These are phyloP conservation scores for Aspergillus novofumigatus DNA, from an alignment of 2,329 filamentous ascomycete genomes.

Conservation along the genomic window DNA sequence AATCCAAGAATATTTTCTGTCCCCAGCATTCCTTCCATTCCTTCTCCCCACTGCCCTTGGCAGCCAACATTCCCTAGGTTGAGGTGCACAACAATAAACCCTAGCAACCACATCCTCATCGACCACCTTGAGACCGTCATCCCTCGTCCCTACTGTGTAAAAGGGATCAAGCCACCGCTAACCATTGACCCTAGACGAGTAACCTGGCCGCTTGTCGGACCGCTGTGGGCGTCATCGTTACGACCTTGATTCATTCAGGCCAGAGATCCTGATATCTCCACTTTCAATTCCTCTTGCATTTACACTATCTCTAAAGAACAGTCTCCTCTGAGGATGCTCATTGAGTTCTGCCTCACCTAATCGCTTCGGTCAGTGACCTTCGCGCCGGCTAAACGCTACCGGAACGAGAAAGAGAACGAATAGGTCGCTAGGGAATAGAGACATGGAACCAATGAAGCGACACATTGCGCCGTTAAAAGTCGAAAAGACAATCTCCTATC, in stretches of 20 bases:
- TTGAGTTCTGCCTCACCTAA: slow-evolving; percentile 24
- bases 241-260: background rate
- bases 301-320: background rate
- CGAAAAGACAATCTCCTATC: slow-evolving; percentile 29
- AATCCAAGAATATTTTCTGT: slow-evolving; percentile 14
- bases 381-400: slow-evolving; percentile 10
- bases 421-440: slow-evolving; percentile 10
- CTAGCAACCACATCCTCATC: slow-evolving; percentile 16
- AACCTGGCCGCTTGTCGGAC: background rate
- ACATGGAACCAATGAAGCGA: slow-evolving; percentile 33
- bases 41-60: slow-evolving; percentile 13
- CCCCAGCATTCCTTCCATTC: slow-evolving; percentile 29
- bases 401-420: background rate
- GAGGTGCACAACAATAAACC: slow-evolving; percentile 12
- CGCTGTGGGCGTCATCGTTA: background rate
- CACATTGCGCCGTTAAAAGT: slow-evolving; percentile 38
- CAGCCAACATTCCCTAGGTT: slow-evolving; percentile 25
- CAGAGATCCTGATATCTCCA: background rate
- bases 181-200: background rate
- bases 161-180: slow-evolving; percentile 8
- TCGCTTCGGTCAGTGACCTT: slow-evolving; percentile 29
- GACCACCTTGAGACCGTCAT: slow-evolving; percentile 10
- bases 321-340: slow-evolving; percentile 24
- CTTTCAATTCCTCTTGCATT: background rate
- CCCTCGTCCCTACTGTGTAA: slow-evolving; percentile 13